A percentile compares a stretch with the other conserved stretches of the same genome.
Conservation (phyloP, 352 stramenopile species). For the Globisporangium paddicum region DNA sequence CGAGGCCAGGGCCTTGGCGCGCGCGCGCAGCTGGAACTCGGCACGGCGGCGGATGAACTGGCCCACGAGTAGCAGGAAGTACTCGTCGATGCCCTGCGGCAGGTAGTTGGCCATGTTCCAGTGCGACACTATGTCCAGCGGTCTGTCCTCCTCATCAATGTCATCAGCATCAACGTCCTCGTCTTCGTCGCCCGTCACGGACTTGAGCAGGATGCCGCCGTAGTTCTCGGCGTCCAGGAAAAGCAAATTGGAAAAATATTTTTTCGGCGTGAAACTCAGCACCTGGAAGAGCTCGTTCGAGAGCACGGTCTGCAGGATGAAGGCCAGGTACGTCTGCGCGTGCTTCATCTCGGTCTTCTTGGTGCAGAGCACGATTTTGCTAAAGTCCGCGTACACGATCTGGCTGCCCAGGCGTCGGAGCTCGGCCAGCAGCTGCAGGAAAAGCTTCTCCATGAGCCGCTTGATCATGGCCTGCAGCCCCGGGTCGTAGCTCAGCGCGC, state of each 20-base stretch:
- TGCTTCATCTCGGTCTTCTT: constrained; percentile 72
- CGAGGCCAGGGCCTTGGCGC: constrained; percentile 5
- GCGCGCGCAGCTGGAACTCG: constrained; percentile 45
- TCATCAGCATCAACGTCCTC: constrained; percentile 23
- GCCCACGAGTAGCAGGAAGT: constrained; percentile 87
- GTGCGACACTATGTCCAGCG: constrained; percentile 72
- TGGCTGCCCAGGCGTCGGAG: constrained; percentile 92
- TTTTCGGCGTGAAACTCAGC: constrained; percentile 62
- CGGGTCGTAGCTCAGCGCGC: constrained; percentile 93
- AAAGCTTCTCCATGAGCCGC: constrained; percentile 94
- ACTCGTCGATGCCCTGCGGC: constrained; percentile 75
- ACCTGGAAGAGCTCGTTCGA: constrained; percentile 83
- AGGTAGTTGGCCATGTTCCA: constrained; percentile 90
- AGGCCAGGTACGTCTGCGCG: constrained; percentile 93
- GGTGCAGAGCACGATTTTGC: constrained; percentile 65
- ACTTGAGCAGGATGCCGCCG: constrained; percentile 85
- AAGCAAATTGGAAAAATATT: constrained; percentile 91
- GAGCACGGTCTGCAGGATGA: constrained; percentile 92
- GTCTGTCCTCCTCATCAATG: constrained; percentile 24
- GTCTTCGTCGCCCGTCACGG: constrained; percentile 4
- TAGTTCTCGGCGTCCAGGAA: constrained; percentile 97
- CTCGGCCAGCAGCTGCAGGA: constrained; percentile 91
- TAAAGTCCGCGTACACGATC: constrained; percentile 91
- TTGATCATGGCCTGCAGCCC: constrained; percentile 93
- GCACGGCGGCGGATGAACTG: constrained; percentile 81